Conservation (phyloP, 441 rosid species). For the Isatis lusitanica region DNA sequence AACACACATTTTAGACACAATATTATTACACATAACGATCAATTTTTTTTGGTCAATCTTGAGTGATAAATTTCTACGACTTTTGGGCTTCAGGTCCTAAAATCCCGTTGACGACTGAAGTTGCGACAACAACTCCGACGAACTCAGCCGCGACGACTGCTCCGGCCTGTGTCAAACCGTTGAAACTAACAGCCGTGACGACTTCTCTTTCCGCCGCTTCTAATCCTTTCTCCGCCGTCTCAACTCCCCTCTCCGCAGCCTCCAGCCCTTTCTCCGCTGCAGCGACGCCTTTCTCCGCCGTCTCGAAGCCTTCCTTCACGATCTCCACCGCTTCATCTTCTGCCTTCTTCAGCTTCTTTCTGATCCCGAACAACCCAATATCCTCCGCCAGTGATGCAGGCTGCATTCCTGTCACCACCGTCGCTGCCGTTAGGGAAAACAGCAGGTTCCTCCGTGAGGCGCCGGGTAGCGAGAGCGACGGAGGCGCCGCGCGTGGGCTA, state of each 20-base stretch:
- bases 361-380: constrained; percentile 74
- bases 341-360: constrained; percentile 69
- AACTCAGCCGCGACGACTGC: constrained; percentile 76
- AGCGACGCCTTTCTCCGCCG: constrained; percentile 66
- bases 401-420: constrained; percentile 43
- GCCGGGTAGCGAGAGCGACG: constrained; percentile 22
- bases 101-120: constrained; percentile 76
- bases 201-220: constrained; percentile 53
- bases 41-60: not conserved
- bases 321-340: constrained; percentile 74
- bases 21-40: not conserved
- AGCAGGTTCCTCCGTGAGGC: constrained; percentile 58
- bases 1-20: not conserved
- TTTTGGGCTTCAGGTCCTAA: constrained; percentile 65
- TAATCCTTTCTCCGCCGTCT: constrained; percentile 50
- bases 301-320: constrained; percentile 69
- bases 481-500: constrained; percentile 34
- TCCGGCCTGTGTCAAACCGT: constrained; percentile 77
- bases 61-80: constrained; percentile 23
- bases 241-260: constrained; percentile 59
- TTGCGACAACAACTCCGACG: constrained; percentile 65
- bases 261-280: constrained; percentile 54
- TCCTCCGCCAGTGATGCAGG: constrained; percentile 53
- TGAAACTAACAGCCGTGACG: constrained; percentile 58
- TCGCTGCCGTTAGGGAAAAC: constrained; percentile 52